Percentiles rank a stretch among this genome's conserved stretches.
phyloP scores from a whole-genome alignment of 2,329 filamentous ascomycete species.

The Cladosporium oxysporum region DNA sequence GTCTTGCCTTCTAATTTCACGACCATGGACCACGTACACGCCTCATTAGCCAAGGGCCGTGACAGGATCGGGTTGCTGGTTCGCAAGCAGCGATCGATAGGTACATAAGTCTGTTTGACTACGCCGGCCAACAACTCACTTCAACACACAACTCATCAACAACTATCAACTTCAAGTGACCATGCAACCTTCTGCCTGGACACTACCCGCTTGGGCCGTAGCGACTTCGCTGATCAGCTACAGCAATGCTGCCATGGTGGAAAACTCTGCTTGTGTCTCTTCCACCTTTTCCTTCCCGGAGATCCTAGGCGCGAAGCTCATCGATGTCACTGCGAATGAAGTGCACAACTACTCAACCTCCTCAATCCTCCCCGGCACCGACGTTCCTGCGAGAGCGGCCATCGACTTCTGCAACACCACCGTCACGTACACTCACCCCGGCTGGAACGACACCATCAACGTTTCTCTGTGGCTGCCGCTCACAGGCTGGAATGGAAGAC shows the following conservation, averaged over 20 bases:
- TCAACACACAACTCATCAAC: background rate
- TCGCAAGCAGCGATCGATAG: background rate
- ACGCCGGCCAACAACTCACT: background rate
- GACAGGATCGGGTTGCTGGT: background rate
- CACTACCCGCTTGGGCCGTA: background rate
- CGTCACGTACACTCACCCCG: slow-evolving; percentile 25
- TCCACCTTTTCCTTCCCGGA: background rate
- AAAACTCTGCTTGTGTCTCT: background rate
- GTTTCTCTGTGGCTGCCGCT: slow-evolving; percentile 37
- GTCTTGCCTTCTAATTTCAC: background rate
- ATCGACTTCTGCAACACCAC: slow-evolving; percentile 34
- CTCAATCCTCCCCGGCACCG: slow-evolving; percentile 5
- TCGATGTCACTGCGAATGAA: background rate
- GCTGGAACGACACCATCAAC: slow-evolving; percentile 26
- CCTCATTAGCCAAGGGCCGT: background rate
- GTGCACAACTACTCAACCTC: background rate
- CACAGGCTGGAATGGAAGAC: slow-evolving; percentile 35
- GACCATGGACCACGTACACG: background rate
- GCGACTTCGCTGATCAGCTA: background rate
- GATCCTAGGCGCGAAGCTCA: background rate
- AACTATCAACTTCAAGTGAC: background rate
- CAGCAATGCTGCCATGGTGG: background rate
- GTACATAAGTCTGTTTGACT: background rate
- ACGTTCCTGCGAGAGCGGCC: background rate
- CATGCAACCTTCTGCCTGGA: background rate